phyloP scores from a whole-genome alignment of 768 basidiomycete genomes.

The Flagelloscypha sp. region DNA sequence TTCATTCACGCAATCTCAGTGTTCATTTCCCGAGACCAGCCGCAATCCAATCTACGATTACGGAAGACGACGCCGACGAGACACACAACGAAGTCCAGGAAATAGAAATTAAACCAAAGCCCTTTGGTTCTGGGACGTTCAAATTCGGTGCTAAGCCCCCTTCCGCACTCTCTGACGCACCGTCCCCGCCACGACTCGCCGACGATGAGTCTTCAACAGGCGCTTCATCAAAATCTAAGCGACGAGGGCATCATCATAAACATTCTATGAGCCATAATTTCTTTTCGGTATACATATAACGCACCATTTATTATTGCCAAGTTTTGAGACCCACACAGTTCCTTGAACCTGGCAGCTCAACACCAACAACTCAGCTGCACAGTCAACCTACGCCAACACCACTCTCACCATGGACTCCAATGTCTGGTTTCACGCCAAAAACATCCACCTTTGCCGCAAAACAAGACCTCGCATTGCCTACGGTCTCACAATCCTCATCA shows the following conservation, averaged over 20 bases:
- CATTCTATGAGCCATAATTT: slow-evolving; percentile 93
- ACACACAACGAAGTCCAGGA: slow-evolving; percentile 33
- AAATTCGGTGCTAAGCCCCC: slow-evolving; percentile 55
- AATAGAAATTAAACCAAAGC: slow-evolving; percentile 35
- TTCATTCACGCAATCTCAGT: slow-evolving; percentile 89
- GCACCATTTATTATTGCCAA: no score
- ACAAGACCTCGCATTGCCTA: slow-evolving; percentile 5
- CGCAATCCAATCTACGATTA: slow-evolving; percentile 47
- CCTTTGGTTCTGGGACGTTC: slow-evolving; percentile 46
- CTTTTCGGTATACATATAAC: no score
- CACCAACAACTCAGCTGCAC: no score
- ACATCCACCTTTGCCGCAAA: slow-evolving; percentile 27
- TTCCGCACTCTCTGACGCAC: slow-evolving; percentile 17
- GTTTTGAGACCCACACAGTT: no score
- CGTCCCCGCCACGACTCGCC: slow-evolving; percentile 21
- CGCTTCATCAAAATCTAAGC: slow-evolving; percentile 26
- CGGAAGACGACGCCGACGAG: slow-evolving; percentile 60
- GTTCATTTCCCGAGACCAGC: slow-evolving; percentile 86
- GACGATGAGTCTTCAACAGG: slow-evolving; percentile 12
- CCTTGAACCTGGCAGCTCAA: slow-evolving; percentile 70
- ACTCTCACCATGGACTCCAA: slow-evolving; percentile 60
- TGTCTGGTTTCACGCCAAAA: slow-evolving; percentile 35
- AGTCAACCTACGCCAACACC: slow-evolving; percentile 55
- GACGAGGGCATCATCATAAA: slow-evolving; percentile 83
- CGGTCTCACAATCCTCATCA: slow-evolving; percentile 2